These are phyloP conservation scores for Afroboletus lepidellus DNA, from an alignment of 1,284 basidiomycete species.

Conservation along the genomic window DNA sequence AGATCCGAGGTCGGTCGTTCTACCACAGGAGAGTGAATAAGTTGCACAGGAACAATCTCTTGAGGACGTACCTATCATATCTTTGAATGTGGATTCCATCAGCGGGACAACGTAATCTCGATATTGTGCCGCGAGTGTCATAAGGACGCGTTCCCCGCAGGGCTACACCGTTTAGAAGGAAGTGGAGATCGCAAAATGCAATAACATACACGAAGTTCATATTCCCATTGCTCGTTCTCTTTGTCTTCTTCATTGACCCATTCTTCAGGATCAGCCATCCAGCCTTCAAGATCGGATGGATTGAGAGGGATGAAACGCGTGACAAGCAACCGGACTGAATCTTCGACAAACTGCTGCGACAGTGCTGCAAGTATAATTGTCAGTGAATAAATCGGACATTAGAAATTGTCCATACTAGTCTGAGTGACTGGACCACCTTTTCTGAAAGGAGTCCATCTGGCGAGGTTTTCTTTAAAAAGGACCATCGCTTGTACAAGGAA, in stretches of 20 bases:
- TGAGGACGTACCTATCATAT: constrained; percentile 48
- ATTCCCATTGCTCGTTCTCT: constrained; percentile 87
- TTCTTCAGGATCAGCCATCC: constrained; percentile 85
- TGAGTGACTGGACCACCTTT: constrained; percentile 59
- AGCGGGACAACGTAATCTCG: constrained; percentile 72
- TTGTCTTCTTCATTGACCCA: constrained; percentile 86
- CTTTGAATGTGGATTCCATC: constrained; percentile 56
- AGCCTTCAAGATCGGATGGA: constrained; percentile 71
- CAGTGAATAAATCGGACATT: constrained; percentile 12
- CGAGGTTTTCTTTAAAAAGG: constrained; percentile 81
- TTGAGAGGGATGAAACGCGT: constrained; percentile 83
- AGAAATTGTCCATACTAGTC: constrained; percentile 44
- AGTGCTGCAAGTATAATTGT: constrained; percentile 51
- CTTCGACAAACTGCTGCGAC: constrained; percentile 71
- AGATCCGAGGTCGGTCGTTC: constrained; percentile 59
- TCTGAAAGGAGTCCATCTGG: constrained; percentile 66
- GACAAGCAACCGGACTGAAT: constrained; percentile 75
- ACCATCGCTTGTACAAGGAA: constrained; percentile 86
- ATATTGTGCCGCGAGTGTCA: constrained; percentile 77
- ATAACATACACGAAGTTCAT: constrained; percentile 68
- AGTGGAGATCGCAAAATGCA: constrained; percentile 4
- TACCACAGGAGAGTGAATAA: constrained; percentile 25
- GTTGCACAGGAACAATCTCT: background rate
- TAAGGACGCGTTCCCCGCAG: constrained; percentile 84
- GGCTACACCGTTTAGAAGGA: constrained; percentile 43